Conservation (phyloP, 2,329 filamentous ascomycete species). For the Phaeoacremonium minimum region DNA sequence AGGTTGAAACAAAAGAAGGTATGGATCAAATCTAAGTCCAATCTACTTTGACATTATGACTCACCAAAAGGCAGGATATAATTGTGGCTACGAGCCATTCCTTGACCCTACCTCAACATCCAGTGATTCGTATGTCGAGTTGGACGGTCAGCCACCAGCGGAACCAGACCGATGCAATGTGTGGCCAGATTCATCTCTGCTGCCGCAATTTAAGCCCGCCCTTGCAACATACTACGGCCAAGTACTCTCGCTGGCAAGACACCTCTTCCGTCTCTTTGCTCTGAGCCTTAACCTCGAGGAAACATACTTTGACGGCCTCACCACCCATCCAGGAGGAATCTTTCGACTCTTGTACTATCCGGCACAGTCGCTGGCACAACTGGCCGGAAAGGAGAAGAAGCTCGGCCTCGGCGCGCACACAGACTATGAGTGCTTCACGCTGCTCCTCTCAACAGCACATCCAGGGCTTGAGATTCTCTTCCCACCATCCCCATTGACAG, state of each 20-base stretch:
- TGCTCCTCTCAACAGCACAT: slow-evolving; percentile 4
- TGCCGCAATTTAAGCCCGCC: too few relatives aligned
- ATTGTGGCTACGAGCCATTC: slow-evolving; percentile 9
- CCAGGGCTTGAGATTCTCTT: slow-evolving; percentile 7
- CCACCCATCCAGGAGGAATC: slow-evolving; percentile 13
- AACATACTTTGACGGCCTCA: slow-evolving; percentile 19
- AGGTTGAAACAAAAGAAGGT: too few relatives aligned
- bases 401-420: slow-evolving; percentile 7
- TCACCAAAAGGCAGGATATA: slow-evolving; percentile 10
- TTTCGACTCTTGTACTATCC: slow-evolving; percentile 7
- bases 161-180: too few relatives aligned
- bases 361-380: not conserved
- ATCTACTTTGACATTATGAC: too few relatives aligned
- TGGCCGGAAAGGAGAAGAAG: not conserved
- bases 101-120: slow-evolving; percentile 7
- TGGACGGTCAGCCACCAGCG: not conserved
- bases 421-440: slow-evolving; percentile 8
- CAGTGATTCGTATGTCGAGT: slow-evolving; percentile 3
- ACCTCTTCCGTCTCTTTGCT: slow-evolving; percentile 10
- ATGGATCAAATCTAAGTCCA: too few relatives aligned
- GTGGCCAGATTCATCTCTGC: too few relatives aligned
- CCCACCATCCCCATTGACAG: too few relatives aligned
- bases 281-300: slow-evolving; percentile 9
- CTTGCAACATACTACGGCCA: slow-evolving; percentile 9
- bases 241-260: slow-evolving; percentile 7